phyloP scores from a whole-genome alignment of 257 asterid species.

The Petunia secreta region DNA sequence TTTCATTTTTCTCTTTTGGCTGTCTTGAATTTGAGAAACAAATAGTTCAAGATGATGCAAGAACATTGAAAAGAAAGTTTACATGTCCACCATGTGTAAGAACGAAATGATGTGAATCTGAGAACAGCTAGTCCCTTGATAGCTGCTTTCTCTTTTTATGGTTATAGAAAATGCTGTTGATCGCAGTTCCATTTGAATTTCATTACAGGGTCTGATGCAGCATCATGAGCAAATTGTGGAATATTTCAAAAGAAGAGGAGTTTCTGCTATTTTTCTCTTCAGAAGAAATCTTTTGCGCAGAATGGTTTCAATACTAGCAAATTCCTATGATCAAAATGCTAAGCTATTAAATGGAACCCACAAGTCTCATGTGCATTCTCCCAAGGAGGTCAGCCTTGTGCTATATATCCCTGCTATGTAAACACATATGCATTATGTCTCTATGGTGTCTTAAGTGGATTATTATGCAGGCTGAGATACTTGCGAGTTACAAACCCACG shows the following conservation, averaged over 20 bases:
- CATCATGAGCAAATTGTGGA: conserved; percentile 76
- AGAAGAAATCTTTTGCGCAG: conserved; percentile 90
- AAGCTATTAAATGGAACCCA: conserved; percentile 91
- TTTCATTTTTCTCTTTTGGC: conserved; percentile 1
- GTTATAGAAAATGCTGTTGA: conserved; percentile 7
- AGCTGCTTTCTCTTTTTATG: neutral
- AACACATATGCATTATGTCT: neutral
- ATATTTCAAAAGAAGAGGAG: conserved; percentile 81
- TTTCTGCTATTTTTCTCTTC: conserved; percentile 84
- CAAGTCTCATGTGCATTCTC: conserved; percentile 91
- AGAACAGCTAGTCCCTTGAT: conserved; percentile 4
- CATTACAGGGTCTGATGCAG: conserved; percentile 81
- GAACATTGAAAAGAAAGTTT: neutral
- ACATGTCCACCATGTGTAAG: conserved; percentile 12
- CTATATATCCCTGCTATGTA: neutral
- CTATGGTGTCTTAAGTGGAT: neutral
- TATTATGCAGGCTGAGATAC: conserved; percentile 73
- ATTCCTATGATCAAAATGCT: conserved; percentile 83
- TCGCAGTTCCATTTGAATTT: conserved; percentile 20
- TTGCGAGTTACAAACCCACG: conserved; percentile 81
- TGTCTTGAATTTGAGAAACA: neutral
- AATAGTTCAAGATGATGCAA: conserved; percentile 19
- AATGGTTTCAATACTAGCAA: conserved; percentile 83
- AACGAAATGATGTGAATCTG: neutral
- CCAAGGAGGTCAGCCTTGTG: conserved; percentile 59